Percentiles rank a stretch among this genome's conserved stretches.
Conservation (phyloP, 1,284 basidiomycete species). For the Porodaedalea pini region DNA sequence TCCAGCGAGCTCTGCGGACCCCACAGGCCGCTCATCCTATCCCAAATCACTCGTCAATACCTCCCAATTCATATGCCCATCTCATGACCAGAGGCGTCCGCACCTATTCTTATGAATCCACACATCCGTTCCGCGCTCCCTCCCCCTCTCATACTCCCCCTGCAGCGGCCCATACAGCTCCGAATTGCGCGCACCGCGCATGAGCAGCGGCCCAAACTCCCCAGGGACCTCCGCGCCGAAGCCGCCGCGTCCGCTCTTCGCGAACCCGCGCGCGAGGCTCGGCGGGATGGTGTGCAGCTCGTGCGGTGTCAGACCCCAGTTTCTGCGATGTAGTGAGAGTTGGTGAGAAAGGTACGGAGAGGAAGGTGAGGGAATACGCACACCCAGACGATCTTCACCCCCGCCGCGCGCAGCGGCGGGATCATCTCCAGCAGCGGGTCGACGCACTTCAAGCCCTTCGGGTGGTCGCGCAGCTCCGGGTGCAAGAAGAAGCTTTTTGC, state of each 20-base stretch:
- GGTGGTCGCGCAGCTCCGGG: conserved; percentile 53
- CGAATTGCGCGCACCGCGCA: conserved; percentile 53
- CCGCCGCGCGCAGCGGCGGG: conserved; percentile 47
- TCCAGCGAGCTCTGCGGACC: conserved; percentile 58
- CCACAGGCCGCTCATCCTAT: conserved; percentile 66
- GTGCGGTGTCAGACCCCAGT: conserved; percentile 65
- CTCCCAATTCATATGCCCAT: neutral
- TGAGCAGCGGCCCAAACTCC: conserved; percentile 55
- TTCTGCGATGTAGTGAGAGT: conserved; percentile 36
- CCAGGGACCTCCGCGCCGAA: conserved; percentile 56
- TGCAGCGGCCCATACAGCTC: conserved; percentile 62
- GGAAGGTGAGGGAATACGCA: conserved; percentile 31
- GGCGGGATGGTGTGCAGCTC: conserved; percentile 63
- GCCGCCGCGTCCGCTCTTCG: conserved; percentile 47
- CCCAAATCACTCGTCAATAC: neutral
- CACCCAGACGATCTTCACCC: conserved; percentile 65
- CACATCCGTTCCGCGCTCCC: conserved; percentile 53
- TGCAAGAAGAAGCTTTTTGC: conserved; percentile 58
- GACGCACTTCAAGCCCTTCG: conserved; percentile 55
- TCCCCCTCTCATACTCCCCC: conserved; percentile 48
- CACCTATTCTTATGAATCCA: conserved; percentile 74
- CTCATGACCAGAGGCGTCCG: conserved; percentile 7
- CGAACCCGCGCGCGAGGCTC: conserved; percentile 48
- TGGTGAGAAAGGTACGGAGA: conserved; percentile 7
- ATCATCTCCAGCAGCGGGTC: conserved; percentile 50